Percentiles rank a stretch among this genome's conserved stretches.
Conservation (phyloP, 371 early-diverging fungal genomes). For the Apophysomyces sp. region DNA sequence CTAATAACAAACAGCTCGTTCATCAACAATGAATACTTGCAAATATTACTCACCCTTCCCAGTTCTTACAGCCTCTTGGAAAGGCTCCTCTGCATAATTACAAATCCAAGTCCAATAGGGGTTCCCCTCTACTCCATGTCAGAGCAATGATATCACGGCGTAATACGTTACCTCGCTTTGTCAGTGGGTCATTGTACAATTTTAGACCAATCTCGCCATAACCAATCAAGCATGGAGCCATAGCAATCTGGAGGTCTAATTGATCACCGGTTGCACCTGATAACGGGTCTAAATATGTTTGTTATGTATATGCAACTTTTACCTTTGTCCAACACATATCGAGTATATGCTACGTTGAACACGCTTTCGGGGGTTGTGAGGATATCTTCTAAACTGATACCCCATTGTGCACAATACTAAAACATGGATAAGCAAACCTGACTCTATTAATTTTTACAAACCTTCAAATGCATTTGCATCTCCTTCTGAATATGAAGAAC, state of each 20-base stretch:
- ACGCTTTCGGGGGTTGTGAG: conserved; percentile 67
- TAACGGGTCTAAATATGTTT: not conserved
- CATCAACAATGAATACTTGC: too few species aligned
- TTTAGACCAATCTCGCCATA: conserved; percentile 79
- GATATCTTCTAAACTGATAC: conserved; percentile 66
- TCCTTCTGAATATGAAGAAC: conserved; percentile 67
- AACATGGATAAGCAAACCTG: not conserved
- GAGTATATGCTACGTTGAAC: conserved; percentile 79
- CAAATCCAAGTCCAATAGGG: conserved; percentile 83
- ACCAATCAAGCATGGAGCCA: conserved; percentile 81
- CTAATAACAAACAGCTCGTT: too few species aligned
- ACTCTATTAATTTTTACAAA: conserved; percentile 18
- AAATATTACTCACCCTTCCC: conserved; percentile 64
- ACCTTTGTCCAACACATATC: conserved; percentile 79
- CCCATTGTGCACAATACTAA: conserved; percentile 73
- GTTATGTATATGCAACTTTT: not conserved
- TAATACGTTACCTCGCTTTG: conserved; percentile 44
- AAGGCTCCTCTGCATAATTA: conserved; percentile 66
- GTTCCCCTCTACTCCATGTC: conserved; percentile 54
- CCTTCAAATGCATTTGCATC: conserved; percentile 65
- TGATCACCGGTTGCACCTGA: conserved; percentile 65
- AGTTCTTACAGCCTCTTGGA: conserved; percentile 62
- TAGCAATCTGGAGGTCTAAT: conserved; percentile 74
- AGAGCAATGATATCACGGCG: not conserved
- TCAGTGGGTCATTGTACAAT: conserved; percentile 62